Percentiles rank a stretch among this genome's conserved stretches.
phyloP scores from a whole-genome alignment of 2,329 filamentous ascomycete genomes.

The Biscogniauxia marginata region DNA sequence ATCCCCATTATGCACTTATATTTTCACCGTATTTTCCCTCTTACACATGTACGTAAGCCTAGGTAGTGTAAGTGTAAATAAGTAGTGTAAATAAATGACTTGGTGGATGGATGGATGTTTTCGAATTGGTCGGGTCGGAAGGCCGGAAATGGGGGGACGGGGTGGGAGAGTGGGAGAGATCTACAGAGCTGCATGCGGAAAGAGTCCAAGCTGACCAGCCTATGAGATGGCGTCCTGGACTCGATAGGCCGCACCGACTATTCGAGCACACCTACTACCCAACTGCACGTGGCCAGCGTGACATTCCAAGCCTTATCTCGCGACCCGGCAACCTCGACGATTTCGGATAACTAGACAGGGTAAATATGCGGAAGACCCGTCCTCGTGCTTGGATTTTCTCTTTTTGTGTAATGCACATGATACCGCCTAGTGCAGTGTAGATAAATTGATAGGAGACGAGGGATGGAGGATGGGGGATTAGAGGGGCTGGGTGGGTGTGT shows the following conservation, averaged over 20 bases:
- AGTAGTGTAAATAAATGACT: background rate
- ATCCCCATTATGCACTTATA: background rate
- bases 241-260: conserved; percentile 3
- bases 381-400: conserved; percentile 19
- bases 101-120: background rate
- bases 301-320: conserved; percentile 17
- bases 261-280: conserved; percentile 10
- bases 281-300: conserved; percentile 13
- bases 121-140: background rate
- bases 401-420: conserved; percentile 24
- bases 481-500: too few relatives aligned
- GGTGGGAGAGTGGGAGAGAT: conserved; percentile 13
- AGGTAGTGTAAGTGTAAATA: background rate
- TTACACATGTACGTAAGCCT: background rate
- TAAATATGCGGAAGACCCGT: conserved; percentile 17
- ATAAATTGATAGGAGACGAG: too few relatives aligned
- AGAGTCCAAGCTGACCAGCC: conserved; percentile 7
- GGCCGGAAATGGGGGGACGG: background rate
- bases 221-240: background rate
- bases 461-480: background rate
- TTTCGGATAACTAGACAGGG: conserved; percentile 24
- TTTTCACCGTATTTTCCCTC: background rate
- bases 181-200: conserved; percentile 20
- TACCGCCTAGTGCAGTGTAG: conserved; percentile 17
- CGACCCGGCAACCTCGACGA: conserved; percentile 15